Conservation (phyloP, 768 basidiomycete genomes). For the Rhizopogon salebrosus region DNA sequence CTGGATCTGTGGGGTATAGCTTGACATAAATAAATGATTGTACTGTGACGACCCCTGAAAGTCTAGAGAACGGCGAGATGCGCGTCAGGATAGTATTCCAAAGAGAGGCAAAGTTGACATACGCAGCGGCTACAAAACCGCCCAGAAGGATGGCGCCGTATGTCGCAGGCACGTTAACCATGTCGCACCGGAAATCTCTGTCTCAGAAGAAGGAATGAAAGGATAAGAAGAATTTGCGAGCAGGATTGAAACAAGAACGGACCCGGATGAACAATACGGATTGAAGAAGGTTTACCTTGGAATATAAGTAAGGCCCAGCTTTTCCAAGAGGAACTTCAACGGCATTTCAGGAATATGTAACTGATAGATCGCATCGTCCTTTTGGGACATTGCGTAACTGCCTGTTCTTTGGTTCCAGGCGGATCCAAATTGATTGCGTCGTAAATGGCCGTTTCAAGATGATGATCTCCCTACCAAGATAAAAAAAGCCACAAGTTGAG, state of each 20-base stretch:
- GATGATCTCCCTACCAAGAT: not conserved
- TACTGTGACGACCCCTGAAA: slow-evolving; percentile 23
- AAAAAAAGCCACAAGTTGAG: no score
- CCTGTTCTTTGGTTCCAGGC: not conserved
- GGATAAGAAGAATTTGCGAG: not conserved
- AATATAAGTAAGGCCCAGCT: not conserved
- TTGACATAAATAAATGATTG: slow-evolving; percentile 26
- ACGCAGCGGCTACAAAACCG: slow-evolving; percentile 25
- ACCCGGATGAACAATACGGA: not conserved
- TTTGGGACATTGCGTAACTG: not conserved
- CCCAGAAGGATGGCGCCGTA: slow-evolving; percentile 25
- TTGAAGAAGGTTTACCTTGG: not conserved
- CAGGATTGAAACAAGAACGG: not conserved
- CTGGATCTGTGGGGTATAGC: slow-evolving; percentile 21
- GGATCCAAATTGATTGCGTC: not conserved
- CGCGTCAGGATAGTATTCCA: not conserved
- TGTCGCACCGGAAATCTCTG: not conserved
- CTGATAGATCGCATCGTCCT: not conserved
- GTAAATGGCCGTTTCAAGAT: not conserved
- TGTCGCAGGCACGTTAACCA: slow-evolving; percentile 14
- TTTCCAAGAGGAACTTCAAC: slow-evolving; percentile 1
- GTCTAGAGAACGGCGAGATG: slow-evolving; percentile 6
- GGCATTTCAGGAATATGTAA: not conserved
- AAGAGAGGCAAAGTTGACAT: not conserved
- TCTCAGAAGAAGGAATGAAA: not conserved